Evolutionary conservation across 2,329 filamentous ascomycete genomes (phyloP), one percentile per base, ranked within the genome.

Genomic region (Hypoxylon sp.): DNA sequence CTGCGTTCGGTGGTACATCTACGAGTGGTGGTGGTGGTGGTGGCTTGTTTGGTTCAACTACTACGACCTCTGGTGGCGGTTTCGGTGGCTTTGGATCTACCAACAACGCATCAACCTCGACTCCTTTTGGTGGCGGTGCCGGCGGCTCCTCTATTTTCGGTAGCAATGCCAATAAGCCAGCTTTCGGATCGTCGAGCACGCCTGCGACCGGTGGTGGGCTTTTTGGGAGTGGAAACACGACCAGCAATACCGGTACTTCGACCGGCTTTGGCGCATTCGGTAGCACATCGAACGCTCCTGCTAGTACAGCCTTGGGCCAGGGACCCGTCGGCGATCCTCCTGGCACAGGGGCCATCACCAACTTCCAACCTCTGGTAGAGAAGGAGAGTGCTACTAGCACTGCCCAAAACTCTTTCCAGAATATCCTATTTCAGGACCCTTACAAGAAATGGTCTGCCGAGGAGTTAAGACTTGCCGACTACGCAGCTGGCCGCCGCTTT

Each of bases 371-470:
- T 0, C 86, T 88, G 51, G 82, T 85, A 19, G 93, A 97, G 81
- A 96, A 95, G 79, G 93, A 97, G 75, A 71, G 48, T 27, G 80
- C 83, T 2, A 88, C 86, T 46, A 86, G 82, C 72, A 80, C 79
- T 17, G 79, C 81, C 61, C 76, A 86, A 74, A 88, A 91, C 75
- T 86, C 91, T 3, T 97, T 92, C 79, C 93, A 96, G 79, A 95
- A 90, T 73, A 89, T 97, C 62, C 83, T 91, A 21, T 94, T 95
- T 79, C 91, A 92, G 81, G 89, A 91, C 24, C 88, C 91, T 1
- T 97, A 95, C 82, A 91, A 90, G 79, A 97, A 96, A 78, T 98
- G 92, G 84, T 98, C 95, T 8, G 88, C 93, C n/a, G 96, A 93
- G 75, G 91, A 96, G 79, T 82, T 96, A 59, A 87, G 93, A 76